Percentiles rank a stretch among this genome's conserved stretches.
phyloP scores from a whole-genome alignment of 305 asterid genomes.

The Solanum hybrid region DNA sequence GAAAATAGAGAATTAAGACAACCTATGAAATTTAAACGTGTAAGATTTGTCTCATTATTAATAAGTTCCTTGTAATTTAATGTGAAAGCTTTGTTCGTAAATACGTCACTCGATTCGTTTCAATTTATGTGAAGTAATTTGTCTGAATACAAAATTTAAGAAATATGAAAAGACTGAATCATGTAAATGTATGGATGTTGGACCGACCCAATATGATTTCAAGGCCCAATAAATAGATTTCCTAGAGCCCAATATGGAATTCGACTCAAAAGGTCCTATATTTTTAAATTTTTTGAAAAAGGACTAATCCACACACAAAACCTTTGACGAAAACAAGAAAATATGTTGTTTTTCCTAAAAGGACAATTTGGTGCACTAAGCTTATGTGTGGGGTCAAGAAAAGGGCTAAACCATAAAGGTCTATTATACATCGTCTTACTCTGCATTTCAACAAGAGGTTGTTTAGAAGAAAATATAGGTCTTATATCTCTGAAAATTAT shows the following conservation, averaged over 20 bases:
- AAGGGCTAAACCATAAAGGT: neutral
- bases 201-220: neutral
- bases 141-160: neutral
- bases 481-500: fast-evolving
- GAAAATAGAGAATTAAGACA: neutral
- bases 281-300: neutral
- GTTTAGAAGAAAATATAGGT: neutral
- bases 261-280: neutral
- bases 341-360: neutral
- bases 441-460: neutral
- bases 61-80: neutral
- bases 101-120: too few species aligned
- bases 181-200: neutral
- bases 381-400: neutral
- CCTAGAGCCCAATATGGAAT: neutral
- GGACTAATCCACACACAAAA: neutral
- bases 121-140: too few species aligned
- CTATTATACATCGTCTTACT: neutral
- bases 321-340: neutral
- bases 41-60: neutral
- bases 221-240: neutral
- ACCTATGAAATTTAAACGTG: neutral
- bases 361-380: fast-evolving
- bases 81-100: neutral
- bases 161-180: neutral